These are phyloP conservation scores for Solanum gandarillasii DNA, from an alignment of 257 asterid genomes.

Conservation along the genomic window DNA sequence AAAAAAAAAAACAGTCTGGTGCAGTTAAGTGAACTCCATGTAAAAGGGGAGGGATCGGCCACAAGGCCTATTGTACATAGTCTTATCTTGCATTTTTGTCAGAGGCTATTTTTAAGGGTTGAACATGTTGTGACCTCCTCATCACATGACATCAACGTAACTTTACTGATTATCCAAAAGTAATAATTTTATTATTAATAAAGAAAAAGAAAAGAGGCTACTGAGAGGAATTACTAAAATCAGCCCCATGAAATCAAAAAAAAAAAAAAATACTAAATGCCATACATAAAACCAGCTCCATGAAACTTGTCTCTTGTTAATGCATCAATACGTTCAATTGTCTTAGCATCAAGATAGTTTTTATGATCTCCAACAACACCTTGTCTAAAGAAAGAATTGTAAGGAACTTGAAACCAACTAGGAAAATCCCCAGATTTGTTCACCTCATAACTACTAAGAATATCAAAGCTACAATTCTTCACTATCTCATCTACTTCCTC, in stretches of 20 bases:
- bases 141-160: not conserved
- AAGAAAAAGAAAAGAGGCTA: not conserved
- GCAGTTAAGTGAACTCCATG: not conserved
- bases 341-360: not conserved
- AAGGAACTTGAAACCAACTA: not conserved
- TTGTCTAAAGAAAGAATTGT: not conserved
- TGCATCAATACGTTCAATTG: not conserved
- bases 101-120: not conserved
- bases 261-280: not conserved
- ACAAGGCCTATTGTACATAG: not conserved
- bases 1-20: not conserved
- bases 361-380: not conserved
- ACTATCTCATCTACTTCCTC: not conserved
- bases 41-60: not conserved
- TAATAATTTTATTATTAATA: not conserved
- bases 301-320: not conserved
- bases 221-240: not conserved
- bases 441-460: not conserved
- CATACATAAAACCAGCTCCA: not conserved
- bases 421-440: not conserved
- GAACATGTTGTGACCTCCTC: not conserved
- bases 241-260: not conserved
- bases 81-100: not conserved
- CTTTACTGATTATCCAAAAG: not conserved
- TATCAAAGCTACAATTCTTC: constrained; percentile 3